Evolutionary conservation across 768 basidiomycete genomes (phyloP), one percentile per base, ranked within the genome.

Genomic region (Erythrobasidium yunnanense): DNA sequence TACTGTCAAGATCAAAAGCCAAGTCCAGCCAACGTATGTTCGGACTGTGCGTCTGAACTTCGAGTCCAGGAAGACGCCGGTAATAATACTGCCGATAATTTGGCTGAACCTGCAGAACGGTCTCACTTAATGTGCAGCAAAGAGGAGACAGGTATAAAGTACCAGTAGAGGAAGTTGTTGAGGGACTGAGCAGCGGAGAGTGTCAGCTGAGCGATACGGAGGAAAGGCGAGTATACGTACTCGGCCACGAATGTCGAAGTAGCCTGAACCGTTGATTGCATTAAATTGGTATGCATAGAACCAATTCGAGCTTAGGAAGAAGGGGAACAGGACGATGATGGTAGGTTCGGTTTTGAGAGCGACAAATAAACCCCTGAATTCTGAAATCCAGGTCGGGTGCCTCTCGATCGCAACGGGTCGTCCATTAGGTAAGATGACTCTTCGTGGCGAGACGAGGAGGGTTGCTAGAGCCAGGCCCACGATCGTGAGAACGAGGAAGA

Each of bases 401-500:
- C 47, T 46, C 20, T 22, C 29, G n/a, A 60, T 38, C 18, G 15
- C 25, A 25, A 66, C 66, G 17, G 38, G 23, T 4, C 55, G 33
- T 11, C 69, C 69, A 35, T 69, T 66, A 0, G 38, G 29, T 45
- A 57, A 42, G 27, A 69, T 30, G 11, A 69, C 66, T n/a, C 33
- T 35, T 27, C 22, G 25, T 11, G 69, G 69, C 8, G 52, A 15
- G 25, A 54, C 11, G 2, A 69, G 50, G 54, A 68, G 49, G 23
- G 67, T 32, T 1, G 69, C 55, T 8, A 69, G 45, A 17, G 33
- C 34, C 20, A 57, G 38, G 1, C 66, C 69, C 45, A 66, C 22
- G n/a, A 69, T 45, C 2, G 55, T 69, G 42, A 69, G 53, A 8
- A 69, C 57, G n/a, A 69, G 33, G 54, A 69, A 69, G 17, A 60